These are phyloP conservation scores for Sherardia arvensis DNA, from an alignment of 257 asterid genomes.

Conservation along the genomic window DNA sequence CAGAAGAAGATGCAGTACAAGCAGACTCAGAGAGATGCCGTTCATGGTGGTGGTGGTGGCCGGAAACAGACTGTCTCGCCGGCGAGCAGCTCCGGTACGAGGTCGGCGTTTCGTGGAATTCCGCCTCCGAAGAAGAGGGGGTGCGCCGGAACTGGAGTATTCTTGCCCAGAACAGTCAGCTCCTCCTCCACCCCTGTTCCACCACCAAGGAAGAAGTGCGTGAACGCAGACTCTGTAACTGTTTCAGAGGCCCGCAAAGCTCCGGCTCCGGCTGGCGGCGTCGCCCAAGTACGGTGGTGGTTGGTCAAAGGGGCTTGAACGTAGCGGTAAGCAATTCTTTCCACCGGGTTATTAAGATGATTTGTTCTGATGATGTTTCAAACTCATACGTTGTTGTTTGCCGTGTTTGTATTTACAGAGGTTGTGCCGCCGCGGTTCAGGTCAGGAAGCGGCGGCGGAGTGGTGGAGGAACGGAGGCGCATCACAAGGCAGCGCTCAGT, in stretches of 20 bases:
- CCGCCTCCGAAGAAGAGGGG: conserved; percentile 27
- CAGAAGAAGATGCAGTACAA: conserved; percentile 19
- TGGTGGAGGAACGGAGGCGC: conserved; percentile 22
- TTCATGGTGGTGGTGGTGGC: conserved; percentile 16
- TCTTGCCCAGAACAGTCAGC: conserved; percentile 46
- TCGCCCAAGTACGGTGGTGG: too few species aligned
- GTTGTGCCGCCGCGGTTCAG: conserved; percentile 6
- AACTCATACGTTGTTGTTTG: background rate
- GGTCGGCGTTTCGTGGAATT: conserved; percentile 40
- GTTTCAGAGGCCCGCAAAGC: too few species aligned
- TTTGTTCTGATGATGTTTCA: too few species aligned
- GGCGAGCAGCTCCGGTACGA: conserved; percentile 29
- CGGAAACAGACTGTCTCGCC: conserved; percentile 22
- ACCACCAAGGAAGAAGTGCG: conserved; percentile 23
- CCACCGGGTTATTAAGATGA: too few species aligned
- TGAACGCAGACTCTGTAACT: too few species aligned
- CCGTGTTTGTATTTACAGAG: background rate
- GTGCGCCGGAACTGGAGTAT: conserved; percentile 79
- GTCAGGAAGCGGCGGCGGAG: background rate
- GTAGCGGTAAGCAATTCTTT: too few species aligned
- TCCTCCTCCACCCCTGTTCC: conserved; percentile 24
- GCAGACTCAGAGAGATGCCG: conserved; percentile 22
- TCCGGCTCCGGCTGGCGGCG: too few species aligned
- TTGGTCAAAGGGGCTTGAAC: too few species aligned
- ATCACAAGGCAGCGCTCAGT: conserved; percentile 13